These are phyloP conservation scores for Backusella psychrophila DNA, from an alignment of 192 early-diverging fungal species.

Conservation along the genomic window DNA sequence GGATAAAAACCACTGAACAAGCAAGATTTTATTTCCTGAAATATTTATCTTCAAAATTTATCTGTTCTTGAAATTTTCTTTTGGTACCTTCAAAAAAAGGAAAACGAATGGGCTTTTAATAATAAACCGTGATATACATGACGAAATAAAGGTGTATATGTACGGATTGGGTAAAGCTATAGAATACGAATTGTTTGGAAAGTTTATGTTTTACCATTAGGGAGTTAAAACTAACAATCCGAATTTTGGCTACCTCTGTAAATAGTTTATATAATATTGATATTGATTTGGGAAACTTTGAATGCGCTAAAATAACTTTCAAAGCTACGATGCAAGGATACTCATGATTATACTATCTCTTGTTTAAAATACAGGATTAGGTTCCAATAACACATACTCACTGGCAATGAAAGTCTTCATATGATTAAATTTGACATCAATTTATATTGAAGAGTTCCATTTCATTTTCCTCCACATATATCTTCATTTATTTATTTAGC, in stretches of 20 bases:
- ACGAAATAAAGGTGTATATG: background rate
- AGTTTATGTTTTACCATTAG: background rate
- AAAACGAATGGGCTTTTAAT: background rate
- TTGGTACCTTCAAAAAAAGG: background rate
- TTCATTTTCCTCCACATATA: background rate
- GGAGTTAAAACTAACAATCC: background rate
- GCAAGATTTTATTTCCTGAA: background rate
- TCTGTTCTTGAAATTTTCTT: background rate
- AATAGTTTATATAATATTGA: background rate
- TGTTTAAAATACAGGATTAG: background rate
- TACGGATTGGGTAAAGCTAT: background rate
- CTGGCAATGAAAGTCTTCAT: background rate
- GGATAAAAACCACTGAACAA: background rate
- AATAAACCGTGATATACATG: background rate
- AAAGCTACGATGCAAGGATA: background rate
- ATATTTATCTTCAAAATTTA: background rate
- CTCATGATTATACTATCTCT: background rate
- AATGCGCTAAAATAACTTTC: background rate
- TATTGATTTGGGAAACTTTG: background rate
- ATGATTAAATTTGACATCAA: background rate
- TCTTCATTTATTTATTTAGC: too few species aligned
- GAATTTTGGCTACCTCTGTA: background rate
- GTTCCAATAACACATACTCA: background rate
- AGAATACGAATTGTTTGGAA: background rate
- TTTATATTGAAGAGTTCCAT: background rate